Conservation (phyloP, 2,329 filamentous ascomycete species). For the Mollisia scopiformis region DNA sequence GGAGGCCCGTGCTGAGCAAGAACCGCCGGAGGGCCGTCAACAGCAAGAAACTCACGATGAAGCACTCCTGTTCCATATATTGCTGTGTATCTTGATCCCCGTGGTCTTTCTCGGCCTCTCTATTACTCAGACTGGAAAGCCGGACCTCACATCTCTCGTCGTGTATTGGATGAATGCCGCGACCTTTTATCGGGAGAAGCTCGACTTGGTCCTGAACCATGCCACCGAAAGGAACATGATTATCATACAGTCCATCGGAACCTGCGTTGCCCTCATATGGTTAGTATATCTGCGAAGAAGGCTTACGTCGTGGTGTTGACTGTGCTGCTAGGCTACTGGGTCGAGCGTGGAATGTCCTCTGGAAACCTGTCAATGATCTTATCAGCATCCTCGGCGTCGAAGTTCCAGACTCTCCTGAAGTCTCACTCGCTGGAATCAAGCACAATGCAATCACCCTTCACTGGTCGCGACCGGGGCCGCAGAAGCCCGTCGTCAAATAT, state of each 20-base stretch:
- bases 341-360: slow-evolving; percentile 84
- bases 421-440: slow-evolving; percentile 88
- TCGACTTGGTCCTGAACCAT: slow-evolving; percentile 38
- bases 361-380: slow-evolving; percentile 88
- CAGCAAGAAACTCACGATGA: background rate
- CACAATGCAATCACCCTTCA: slow-evolving; percentile 86
- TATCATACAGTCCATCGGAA: slow-evolving; percentile 37
- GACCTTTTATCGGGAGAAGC: slow-evolving; percentile 34
- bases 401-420: slow-evolving; percentile 85
- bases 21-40: too few species aligned
- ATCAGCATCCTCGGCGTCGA: slow-evolving; percentile 92
- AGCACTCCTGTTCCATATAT: background rate
- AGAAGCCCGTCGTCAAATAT: slow-evolving; percentile 74
- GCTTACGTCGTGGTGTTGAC: slow-evolving; percentile 19
- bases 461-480: slow-evolving; percentile 76
- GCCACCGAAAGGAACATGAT: slow-evolving; percentile 37
- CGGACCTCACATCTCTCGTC: background rate
- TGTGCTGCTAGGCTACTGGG: slow-evolving; percentile 69
- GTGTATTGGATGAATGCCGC: slow-evolving; percentile 35
- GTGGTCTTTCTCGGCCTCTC: background rate
- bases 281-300: slow-evolving; percentile 4
- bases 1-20: too few species aligned
- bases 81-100: background rate
- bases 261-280: slow-evolving; percentile 37
- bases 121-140: too few species aligned